phyloP scores from a whole-genome alignment of 805 yeast genomes.

The Wickerhamiella sorbophila region DNA sequence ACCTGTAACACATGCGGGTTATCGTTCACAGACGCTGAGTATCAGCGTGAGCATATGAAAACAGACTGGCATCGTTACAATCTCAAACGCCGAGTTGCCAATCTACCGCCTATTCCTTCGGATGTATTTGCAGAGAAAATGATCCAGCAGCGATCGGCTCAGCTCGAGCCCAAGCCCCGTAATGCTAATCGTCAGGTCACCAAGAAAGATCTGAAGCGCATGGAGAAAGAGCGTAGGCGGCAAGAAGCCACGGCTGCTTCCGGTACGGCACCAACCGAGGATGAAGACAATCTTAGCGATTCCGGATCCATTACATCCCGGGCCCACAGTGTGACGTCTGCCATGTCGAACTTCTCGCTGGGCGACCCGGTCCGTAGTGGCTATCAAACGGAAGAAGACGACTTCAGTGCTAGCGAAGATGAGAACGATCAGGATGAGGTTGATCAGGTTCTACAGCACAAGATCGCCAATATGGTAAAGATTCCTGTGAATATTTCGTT shows the following conservation, averaged over 20 bases:
- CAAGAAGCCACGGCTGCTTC: constrained; percentile 5
- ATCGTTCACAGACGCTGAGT: constrained; percentile 64
- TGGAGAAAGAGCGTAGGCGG: constrained; percentile 18
- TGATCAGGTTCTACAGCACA: constrained; percentile 19
- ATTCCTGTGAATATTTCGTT: constrained; percentile 27
- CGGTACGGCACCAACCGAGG: constrained; percentile 3
- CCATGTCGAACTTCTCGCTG: constrained; percentile 7
- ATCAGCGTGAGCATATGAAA: constrained; percentile 88
- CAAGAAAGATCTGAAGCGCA: constrained; percentile 25
- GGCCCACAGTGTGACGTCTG: constrained; percentile 5
- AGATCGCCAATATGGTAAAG: constrained; percentile 16
- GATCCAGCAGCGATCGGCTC: constrained; percentile 22
- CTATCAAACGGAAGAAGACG: constrained; percentile 10
- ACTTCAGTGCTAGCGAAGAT: not conserved
- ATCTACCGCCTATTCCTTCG: constrained; percentile 56
- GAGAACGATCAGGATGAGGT: constrained; percentile 12
- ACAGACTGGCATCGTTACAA: constrained; percentile 98
- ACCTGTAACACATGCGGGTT: constrained; percentile 87
- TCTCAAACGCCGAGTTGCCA: constrained; percentile 82
- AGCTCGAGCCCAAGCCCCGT: constrained; percentile 5
- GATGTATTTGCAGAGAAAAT: constrained; percentile 61
- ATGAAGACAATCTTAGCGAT: constrained; percentile 1
- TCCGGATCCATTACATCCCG: constrained; percentile 5
- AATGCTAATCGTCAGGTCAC: constrained; percentile 22
- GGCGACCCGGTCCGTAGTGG: constrained; percentile 9